A percentile compares a stretch with the other conserved stretches of the same genome.
Evolutionary conservation across 2,329 filamentous ascomycete genomes (phyloP).

Genomic region (Proliferodiscus dingleyae): DNA sequence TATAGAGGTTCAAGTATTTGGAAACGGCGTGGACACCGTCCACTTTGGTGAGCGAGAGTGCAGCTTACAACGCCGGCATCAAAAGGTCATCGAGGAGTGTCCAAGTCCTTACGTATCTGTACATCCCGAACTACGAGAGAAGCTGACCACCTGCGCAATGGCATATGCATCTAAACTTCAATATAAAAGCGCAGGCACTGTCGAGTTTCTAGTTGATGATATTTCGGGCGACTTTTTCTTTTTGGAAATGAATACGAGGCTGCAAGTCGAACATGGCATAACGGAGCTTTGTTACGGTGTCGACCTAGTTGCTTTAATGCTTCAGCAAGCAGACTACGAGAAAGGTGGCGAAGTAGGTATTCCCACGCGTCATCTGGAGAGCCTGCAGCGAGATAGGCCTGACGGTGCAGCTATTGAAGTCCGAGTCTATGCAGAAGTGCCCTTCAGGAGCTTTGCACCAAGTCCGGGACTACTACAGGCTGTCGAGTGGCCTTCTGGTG

Average conservation of each 20-base stretch:
- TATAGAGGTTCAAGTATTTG: conserved; percentile 65
- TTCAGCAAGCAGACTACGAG: conserved; percentile 16
- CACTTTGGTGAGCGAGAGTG: conserved; percentile 63
- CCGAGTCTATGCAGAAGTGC: conserved; percentile 69
- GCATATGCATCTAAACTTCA: conserved; percentile 38
- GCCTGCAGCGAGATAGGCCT: conserved; percentile 36
- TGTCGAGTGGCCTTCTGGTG: conserved; percentile 32
- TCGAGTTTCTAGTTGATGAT: conserved; percentile 58
- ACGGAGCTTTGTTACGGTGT: conserved; percentile 20
- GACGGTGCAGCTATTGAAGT: conserved; percentile 66
- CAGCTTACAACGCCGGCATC: conserved; percentile 61
- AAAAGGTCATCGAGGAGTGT: conserved; percentile 69
- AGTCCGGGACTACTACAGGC: conserved; percentile 30
- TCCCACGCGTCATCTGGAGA: conserved; percentile 38
- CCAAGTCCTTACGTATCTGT: conserved; percentile 54
- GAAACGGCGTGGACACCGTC: conserved; percentile 55
- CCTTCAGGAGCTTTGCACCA: conserved; percentile 59
- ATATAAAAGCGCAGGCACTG: conserved; percentile 54
- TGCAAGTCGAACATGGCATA: conserved; percentile 23
- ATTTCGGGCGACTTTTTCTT: conserved; percentile 42
- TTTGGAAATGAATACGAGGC: conserved; percentile 21
- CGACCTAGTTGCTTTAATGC: conserved; percentile 28
- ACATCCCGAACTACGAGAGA: conserved; percentile 26
- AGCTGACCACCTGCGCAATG: conserved; percentile 38
- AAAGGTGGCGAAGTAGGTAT: conserved; percentile 18